Evolutionary conservation across 176 grass and related monocot species (phyloP).

Genomic region (Eleusine coracana): DNA sequence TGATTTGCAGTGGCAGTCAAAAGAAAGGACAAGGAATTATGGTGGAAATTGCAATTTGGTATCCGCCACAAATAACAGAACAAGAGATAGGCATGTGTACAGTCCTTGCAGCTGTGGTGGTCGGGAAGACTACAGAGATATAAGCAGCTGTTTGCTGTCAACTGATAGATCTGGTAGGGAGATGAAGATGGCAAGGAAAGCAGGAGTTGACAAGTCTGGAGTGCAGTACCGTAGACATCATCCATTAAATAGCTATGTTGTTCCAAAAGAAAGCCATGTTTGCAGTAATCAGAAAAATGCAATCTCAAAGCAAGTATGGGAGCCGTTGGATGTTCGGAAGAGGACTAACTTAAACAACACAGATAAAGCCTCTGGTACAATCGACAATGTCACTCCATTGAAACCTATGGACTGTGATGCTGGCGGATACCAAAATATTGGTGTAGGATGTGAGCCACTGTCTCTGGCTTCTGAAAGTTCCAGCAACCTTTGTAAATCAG

Average conservation of each 20-base stretch:
- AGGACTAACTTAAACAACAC: conserved; percentile 47
- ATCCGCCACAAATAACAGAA: conserved; percentile 57
- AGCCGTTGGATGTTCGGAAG: conserved; percentile 75
- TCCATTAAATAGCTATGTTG: conserved; percentile 36
- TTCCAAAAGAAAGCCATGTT: conserved; percentile 6
- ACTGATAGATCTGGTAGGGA: conserved; percentile 50
- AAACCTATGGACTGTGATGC: conserved; percentile 38
- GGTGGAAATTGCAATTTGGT: conserved; percentile 44
- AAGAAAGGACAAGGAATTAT: conserved; percentile 58
- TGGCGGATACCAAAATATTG: conserved; percentile 36
- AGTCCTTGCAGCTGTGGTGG: conserved; percentile 61
- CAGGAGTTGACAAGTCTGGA: conserved; percentile 50
- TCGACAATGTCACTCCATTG: conserved; percentile 30
- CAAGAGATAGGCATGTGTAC: conserved; percentile 59
- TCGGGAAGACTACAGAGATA: conserved; percentile 46
- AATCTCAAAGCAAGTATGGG: conserved; percentile 87
- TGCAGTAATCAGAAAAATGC: conserved; percentile 58
- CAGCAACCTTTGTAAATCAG: conserved; percentile 38
- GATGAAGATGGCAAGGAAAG: conserved; percentile 62
- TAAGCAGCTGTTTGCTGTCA: conserved; percentile 35
- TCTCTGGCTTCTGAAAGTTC: conserved; percentile 41
- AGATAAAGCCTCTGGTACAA: conserved; percentile 33
- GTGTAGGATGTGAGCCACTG: conserved; percentile 26
- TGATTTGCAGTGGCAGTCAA: conserved; percentile 51
- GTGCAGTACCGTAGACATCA: conserved; percentile 61